phyloP scores from a whole-genome alignment of 2,329 filamentous ascomycete genomes.

The Fusarium denticulatum region DNA sequence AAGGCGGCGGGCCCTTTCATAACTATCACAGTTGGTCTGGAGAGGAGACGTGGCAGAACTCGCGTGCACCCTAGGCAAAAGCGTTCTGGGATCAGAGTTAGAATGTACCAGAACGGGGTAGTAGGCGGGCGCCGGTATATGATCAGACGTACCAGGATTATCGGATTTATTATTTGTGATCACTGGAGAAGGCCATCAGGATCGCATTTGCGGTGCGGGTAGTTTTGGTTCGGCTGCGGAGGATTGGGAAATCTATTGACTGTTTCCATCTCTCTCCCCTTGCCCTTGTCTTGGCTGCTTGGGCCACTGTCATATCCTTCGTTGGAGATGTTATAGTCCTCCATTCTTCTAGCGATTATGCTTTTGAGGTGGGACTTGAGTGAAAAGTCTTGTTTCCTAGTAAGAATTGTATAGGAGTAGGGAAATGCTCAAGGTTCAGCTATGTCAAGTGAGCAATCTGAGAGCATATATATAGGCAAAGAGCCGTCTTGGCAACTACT shows the following conservation, averaged over 20 bases:
- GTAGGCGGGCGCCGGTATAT: no score
- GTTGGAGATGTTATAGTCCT: background rate
- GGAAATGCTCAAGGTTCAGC: rapidly evolving
- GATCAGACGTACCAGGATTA: no score
- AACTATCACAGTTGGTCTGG: background rate
- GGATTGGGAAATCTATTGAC: background rate
- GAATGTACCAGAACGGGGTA: background rate
- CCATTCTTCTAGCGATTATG: no score
- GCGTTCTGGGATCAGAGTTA: background rate
- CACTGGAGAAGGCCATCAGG: background rate
- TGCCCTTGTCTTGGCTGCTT: background rate
- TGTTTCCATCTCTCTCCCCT: background rate
- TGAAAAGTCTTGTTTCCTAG: background rate
- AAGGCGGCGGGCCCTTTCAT: background rate
- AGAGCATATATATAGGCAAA: background rate
- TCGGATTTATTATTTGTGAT: background rate
- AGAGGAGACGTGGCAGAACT: rapidly evolving
- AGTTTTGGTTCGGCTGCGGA: background rate
- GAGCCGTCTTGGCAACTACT: rapidly evolving
- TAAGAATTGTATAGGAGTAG: no score
- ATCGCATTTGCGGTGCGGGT: background rate
- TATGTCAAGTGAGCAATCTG: rapidly evolving
- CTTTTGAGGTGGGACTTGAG: background rate
- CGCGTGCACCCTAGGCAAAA: background rate
- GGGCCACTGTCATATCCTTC: background rate